Base-by-base conservation (phyloP, 768 basidiomycete genomes). In the Coprinopsis marcescibilis region DNA sequence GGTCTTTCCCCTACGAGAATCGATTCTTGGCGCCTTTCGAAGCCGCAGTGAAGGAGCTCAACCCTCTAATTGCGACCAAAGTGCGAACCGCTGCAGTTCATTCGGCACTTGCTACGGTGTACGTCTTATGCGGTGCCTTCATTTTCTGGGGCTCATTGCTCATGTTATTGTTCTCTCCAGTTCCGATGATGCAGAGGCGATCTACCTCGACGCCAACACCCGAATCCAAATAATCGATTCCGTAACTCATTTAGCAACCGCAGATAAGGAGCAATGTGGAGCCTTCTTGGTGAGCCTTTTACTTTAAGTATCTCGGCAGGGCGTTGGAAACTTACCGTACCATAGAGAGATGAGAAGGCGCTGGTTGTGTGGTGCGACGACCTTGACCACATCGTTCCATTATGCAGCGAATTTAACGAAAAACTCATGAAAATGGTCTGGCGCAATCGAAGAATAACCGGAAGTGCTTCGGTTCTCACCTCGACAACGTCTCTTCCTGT, bases 181-280 rank as follows among this genome's bases (percentile, higher is more conserved):
- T 20, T 54, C 73, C 14, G 81, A 83, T 4, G 76, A 83, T 54
- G 75, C 76, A 1, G 62, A 61, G 8, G 78, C 76, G 24, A 78
- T 89, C 52, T 81, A 81, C 55, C 75, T 94, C 50, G 86, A 89
- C 64, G 60, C 64, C 46, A 80, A 91, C 59, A 93, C 89, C 1
- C 83, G 89, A 4, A 93, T 94, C 43, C 91, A 94, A 64, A 81
- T 94, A 46, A 62, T 94, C 20, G 83, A 88, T 49, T 77, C 77
- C 13, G 79, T 93, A 54, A 57, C 60, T 43, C 72, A 77, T 47
- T 68, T 94, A 33, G 78, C 83, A 4, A 74, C 76, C 32, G 89
- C 89, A 5, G 87, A 93, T 60, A 93, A 92, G 68, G 90, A 93
- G 59, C 90, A 93, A 57, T 90, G 85, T 41, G 91, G 83, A 15